Percentiles rank a stretch among this genome's conserved stretches.
These are phyloP conservation scores for Margaritispora aquatica DNA, from an alignment of 495 filamentous ascomycete species.

Conservation along the genomic window DNA sequence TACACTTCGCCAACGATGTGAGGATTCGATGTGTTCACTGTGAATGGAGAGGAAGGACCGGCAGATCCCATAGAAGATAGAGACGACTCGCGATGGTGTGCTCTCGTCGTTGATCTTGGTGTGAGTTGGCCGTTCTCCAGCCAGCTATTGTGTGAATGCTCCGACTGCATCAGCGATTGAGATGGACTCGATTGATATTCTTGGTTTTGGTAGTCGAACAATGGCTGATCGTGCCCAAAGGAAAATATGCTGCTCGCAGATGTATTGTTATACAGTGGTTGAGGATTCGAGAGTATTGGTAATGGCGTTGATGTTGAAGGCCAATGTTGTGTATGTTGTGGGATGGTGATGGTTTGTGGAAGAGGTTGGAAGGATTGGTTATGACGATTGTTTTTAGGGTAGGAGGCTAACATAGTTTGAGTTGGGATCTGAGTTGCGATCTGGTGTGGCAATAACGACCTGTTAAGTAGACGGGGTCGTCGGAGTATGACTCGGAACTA, in stretches of 20 bases:
- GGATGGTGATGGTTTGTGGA: neutral
- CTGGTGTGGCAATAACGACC: neutral
- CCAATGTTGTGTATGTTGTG: neutral
- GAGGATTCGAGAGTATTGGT: conserved; percentile 8
- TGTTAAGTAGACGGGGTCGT: neutral
- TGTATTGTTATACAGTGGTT: conserved; percentile 13
- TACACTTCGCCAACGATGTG: conserved; percentile 31
- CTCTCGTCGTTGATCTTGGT: conserved; percentile 19
- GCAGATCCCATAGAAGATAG: conserved; percentile 49
- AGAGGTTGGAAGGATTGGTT: neutral
- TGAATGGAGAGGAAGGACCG: conserved; percentile 48
- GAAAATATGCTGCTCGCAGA: conserved; percentile 12
- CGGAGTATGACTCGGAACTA: neutral
- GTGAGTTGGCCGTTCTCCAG: conserved; percentile 24
- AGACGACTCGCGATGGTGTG: conserved; percentile 45
- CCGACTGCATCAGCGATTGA: conserved; percentile 20
- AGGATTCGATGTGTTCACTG: conserved; percentile 45
- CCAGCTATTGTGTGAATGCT: conserved; percentile 19
- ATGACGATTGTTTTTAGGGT: conserved; percentile 1
- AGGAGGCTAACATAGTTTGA: conserved; percentile 13
- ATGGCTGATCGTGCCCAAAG: conserved; percentile 17
- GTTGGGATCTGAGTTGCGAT: neutral
- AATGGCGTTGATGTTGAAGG: neutral
- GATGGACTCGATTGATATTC: conserved; percentile 11
- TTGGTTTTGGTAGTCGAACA: conserved; percentile 19